A percentile compares a stretch with the other conserved stretches of the same genome.
Conservation (phyloP, 768 basidiomycete species). For the Gloeopeniophorella convolvens region DNA sequence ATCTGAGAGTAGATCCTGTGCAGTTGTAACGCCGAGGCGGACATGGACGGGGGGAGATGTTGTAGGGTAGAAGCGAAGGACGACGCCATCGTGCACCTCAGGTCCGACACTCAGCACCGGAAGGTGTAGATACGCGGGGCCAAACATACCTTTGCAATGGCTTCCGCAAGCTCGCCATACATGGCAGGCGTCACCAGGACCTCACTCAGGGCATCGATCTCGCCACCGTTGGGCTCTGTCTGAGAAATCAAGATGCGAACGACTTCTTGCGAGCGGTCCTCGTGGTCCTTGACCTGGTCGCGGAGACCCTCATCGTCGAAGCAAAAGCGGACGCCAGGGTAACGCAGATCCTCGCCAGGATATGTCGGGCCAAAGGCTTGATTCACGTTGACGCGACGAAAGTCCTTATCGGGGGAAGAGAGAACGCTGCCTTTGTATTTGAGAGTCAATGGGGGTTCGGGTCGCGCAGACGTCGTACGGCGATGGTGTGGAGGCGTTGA, state of each 20-base stretch:
- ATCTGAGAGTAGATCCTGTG: conserved; percentile 74
- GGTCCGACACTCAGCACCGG: conserved; percentile 1
- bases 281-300: conserved; percentile 43
- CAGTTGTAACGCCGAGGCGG: conserved; percentile 66
- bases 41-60: conserved; percentile 48
- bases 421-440: conserved; percentile 61
- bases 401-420: conserved; percentile 52
- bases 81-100: conserved; percentile 73
- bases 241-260: conserved; percentile 69
- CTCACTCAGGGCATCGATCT: conserved; percentile 67
- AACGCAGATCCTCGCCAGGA: conserved; percentile 66
- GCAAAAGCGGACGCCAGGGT: conserved; percentile 80
- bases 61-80: conserved; percentile 59
- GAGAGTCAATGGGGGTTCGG: conserved; percentile 61
- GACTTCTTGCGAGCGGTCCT: conserved; percentile 70
- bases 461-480: conserved; percentile 59
- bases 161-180: conserved; percentile 64
- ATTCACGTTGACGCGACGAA: conserved; percentile 60
- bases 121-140: background rate
- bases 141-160: conserved; percentile 53
- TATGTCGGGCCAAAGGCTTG: conserved; percentile 81
- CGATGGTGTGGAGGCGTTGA: conserved; percentile 77
- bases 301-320: conserved; percentile 64
- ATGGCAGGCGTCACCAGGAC: conserved; percentile 58
- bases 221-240: conserved; percentile 49